phyloP scores from a whole-genome alignment of 768 basidiomycete species.

The Holtermanniella nyarrowii region DNA sequence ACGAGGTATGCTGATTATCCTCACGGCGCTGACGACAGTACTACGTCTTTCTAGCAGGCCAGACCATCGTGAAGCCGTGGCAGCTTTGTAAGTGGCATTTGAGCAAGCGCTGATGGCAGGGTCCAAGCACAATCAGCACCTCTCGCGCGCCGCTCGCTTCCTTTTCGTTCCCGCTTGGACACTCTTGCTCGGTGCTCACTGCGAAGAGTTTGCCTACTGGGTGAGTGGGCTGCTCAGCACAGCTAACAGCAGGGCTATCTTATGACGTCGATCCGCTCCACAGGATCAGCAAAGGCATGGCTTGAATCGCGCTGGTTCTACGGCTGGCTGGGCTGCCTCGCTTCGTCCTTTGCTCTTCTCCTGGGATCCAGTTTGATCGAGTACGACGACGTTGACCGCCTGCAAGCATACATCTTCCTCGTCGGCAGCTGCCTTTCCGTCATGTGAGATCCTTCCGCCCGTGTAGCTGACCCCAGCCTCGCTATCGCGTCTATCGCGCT shows the following conservation, averaged over 20 bases:
- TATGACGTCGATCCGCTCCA: constrained; percentile 16
- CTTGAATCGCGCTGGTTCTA: constrained; percentile 18
- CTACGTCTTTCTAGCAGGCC: constrained; percentile 10
- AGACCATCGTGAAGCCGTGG: constrained; percentile 17
- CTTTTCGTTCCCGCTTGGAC: constrained; percentile 20
- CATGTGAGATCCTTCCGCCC: constrained; percentile 10
- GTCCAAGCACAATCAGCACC: constrained; percentile 7
- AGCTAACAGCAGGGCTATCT: constrained; percentile 23
- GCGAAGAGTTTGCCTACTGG: constrained; percentile 20
- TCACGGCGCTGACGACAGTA: constrained; percentile 15
- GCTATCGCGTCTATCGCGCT: constrained; percentile 12
- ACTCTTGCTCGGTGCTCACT: constrained; percentile 21
- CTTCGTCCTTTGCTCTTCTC: constrained; percentile 10
- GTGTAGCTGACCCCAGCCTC: constrained; percentile 4
- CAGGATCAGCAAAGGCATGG: constrained; percentile 17
- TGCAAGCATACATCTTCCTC: constrained; percentile 23
- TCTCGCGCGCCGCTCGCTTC: constrained; percentile 9
- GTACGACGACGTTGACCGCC: constrained; percentile 7
- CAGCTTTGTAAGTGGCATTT: constrained; percentile 6
- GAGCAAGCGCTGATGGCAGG: neutral
- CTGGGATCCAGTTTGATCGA: constrained; percentile 19
- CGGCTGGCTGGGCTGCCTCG: constrained; percentile 11
- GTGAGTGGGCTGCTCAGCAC: constrained; percentile 1
- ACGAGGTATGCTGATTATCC: constrained; percentile 10
- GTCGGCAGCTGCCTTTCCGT: constrained; percentile 11